These are phyloP conservation scores for Plasmodium vinckei DNA, from an alignment of 169 alveolate species.

Conservation along the genomic window DNA sequence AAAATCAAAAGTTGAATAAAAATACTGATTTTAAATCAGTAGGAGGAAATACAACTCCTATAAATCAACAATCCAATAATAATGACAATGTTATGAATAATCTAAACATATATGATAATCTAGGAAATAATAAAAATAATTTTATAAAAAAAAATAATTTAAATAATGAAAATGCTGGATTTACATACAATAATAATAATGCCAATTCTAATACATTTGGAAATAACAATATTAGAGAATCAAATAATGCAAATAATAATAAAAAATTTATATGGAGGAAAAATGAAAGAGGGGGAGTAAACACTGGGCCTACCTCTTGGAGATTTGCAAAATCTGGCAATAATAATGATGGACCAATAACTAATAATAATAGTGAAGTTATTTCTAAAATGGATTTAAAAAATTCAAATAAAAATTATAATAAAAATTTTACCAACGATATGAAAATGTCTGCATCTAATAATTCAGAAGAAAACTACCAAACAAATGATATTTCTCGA, in stretches of 20 bases:
- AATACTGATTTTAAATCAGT: not conserved
- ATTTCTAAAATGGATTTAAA: not conserved
- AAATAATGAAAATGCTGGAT: not conserved
- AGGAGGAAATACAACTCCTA: not conserved
- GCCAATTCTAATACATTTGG: not conserved
- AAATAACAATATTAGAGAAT: constrained; percentile 12
- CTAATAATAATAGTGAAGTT: no score
- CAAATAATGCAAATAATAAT: not conserved
- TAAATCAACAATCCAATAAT: not conserved
- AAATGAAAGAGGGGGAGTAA: not conserved
- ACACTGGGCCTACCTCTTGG: not conserved
- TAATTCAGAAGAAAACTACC: not conserved
- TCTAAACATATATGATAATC: not conserved
- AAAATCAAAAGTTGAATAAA: constrained; percentile 12
- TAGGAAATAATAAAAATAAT: not conserved
- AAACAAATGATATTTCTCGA: not conserved
- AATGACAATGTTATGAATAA: not conserved
- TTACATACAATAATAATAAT: not conserved
- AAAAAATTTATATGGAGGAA: constrained; percentile 27
- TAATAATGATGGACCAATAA: not conserved
- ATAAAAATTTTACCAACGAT: constrained; percentile 5
- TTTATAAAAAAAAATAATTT: not conserved
- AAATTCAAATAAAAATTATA: constrained; percentile 8
- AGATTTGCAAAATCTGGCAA: not conserved
- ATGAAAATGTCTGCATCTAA: not conserved